Base-by-base conservation (phyloP, 441 rosid genomes). In the Erodium texanum region DNA sequence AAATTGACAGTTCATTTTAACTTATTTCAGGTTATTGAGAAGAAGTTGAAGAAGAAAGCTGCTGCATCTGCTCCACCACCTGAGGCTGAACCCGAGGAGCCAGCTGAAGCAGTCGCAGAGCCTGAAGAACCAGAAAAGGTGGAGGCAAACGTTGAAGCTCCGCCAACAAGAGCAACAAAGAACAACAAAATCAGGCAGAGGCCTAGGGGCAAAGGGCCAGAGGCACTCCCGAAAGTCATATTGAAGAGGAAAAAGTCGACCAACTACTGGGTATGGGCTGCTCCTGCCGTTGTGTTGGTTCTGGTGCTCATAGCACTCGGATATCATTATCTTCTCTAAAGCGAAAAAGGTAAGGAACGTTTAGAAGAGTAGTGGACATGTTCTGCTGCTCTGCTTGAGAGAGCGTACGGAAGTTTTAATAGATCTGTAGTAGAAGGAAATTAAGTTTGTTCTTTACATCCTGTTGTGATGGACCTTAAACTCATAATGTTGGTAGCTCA, bases 11-110 rank as follows among this genome's bases (percentile, higher is more conserved):
- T 27, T 4, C 4, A 1, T 1, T 27, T 22, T 22, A 19, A 79
- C 1, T 63, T 67, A 27, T 66, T 77, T 67, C 97, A 94, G 90
- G 96, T 87, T n/a, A 86, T 82, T 32, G 99, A 89, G 71, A 94
- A 86, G 97, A 89, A 85, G 73, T 77, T 84, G 18, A 91, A 81
- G 81, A 94, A 91, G 88, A 90, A 85, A 79, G 87, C 85, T 18
- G 83, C 79, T 27, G 75, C 74, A 24, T 72, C 58, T 5, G 20
- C 58, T 15, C 20, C 58, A n/a, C 19, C 58, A 0, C 58, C 70
- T 7, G 58, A 50, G 0, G 16, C 58, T 9, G 70, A 71, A 36
- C 52, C 64, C 0, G 88, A 83, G 75, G 89, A 86, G 50, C 66
- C 68, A n/a, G 65, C 75, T 23, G 88, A 86, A 70, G 69, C 32